Evolutionary conservation across 2,329 filamentous ascomycete genomes (phyloP).

Genomic region (Trichoderma arundinaceum): DNA sequence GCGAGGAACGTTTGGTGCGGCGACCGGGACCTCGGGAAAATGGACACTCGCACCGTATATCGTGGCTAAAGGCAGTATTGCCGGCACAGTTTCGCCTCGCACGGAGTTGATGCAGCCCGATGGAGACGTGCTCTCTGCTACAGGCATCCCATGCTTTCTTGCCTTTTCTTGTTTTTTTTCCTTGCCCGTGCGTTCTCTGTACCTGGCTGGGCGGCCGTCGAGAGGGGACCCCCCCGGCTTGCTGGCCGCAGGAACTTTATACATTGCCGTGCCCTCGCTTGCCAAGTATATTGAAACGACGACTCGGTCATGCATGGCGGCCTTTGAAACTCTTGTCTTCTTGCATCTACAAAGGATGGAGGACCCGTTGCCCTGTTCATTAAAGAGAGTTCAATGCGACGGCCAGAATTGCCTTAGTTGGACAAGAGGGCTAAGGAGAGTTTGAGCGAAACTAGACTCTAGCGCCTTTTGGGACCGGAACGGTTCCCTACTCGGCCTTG

Average conservation of each 20-base stretch:
- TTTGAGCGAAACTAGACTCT: conserved; percentile 25
- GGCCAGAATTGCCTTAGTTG: conserved; percentile 16
- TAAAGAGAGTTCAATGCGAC: conserved; percentile 23
- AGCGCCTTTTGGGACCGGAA: conserved; percentile 23
- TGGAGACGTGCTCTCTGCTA: conserved; percentile 12
- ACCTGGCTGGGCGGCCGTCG: background rate
- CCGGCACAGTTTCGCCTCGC: conserved; percentile 25
- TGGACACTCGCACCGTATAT: background rate
- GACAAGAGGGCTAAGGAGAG: conserved; percentile 28
- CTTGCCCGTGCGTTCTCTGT: conserved; percentile 11
- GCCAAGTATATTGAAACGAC: conserved; percentile 7
- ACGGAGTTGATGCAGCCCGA: conserved; percentile 27
- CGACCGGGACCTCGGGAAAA: conserved; percentile 19
- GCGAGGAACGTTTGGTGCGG: conserved; percentile 19
- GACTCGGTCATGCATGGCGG: conserved; percentile 5
- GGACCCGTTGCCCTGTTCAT: conserved; percentile 15
- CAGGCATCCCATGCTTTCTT: conserved; percentile 9
- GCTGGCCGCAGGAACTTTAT: conserved; percentile 15
- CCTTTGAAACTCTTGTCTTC: conserved; percentile 3
- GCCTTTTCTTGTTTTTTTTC: background rate
- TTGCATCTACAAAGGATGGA: background rate
- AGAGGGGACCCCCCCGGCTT: conserved; percentile 2
- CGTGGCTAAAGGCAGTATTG: conserved; percentile 10
- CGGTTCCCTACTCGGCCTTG: conserved; percentile 21
- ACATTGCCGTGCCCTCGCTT: conserved; percentile 9